phyloP scores from a whole-genome alignment of 2,329 filamentous ascomycete species.

The Cladosporium velox region DNA sequence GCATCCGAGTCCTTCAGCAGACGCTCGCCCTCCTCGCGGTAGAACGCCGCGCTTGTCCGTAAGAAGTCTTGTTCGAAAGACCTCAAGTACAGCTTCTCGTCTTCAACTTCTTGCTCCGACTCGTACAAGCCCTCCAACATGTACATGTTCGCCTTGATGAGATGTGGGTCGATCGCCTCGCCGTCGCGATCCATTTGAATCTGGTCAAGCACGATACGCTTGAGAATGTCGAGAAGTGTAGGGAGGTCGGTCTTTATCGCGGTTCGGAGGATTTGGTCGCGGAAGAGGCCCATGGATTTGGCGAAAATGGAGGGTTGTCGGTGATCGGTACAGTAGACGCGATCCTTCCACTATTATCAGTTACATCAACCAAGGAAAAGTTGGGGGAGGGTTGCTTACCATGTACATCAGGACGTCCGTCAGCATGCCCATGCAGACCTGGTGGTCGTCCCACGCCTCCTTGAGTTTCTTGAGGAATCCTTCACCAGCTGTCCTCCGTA shows the following conservation, averaged over 20 bases:
- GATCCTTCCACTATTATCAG: conserved; percentile 54
- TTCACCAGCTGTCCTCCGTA: conserved; percentile 78
- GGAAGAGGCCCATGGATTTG: conserved; percentile 82
- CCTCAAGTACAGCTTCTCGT: conserved; percentile 78
- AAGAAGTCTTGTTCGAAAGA: conserved; percentile 81
- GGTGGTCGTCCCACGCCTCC: conserved; percentile 83
- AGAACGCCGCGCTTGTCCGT: conserved; percentile 70
- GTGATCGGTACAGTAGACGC: conserved; percentile 74
- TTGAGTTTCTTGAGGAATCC: conserved; percentile 76
- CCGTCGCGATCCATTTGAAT: conserved; percentile 90
- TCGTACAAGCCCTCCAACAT: conserved; percentile 92
- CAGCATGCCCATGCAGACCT: conserved; percentile 92
- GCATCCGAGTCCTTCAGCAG: conserved; percentile 79
- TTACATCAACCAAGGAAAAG: neutral
- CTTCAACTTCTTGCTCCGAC: conserved; percentile 73
- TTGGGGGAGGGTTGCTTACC: conserved; percentile 27
- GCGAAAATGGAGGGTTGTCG: conserved; percentile 77
- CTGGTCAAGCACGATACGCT: conserved; percentile 82
- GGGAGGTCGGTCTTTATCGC: conserved; percentile 51
- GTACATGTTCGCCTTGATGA: conserved; percentile 79
- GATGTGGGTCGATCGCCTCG: conserved; percentile 79
- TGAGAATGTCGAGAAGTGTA: conserved; percentile 72
- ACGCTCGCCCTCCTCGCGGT: conserved; percentile 70
- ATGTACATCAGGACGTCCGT: conserved; percentile 95
- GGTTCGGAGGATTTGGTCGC: conserved; percentile 77